Conservation (phyloP, 2,329 filamentous ascomycete species). For the Capronia americana region DNA sequence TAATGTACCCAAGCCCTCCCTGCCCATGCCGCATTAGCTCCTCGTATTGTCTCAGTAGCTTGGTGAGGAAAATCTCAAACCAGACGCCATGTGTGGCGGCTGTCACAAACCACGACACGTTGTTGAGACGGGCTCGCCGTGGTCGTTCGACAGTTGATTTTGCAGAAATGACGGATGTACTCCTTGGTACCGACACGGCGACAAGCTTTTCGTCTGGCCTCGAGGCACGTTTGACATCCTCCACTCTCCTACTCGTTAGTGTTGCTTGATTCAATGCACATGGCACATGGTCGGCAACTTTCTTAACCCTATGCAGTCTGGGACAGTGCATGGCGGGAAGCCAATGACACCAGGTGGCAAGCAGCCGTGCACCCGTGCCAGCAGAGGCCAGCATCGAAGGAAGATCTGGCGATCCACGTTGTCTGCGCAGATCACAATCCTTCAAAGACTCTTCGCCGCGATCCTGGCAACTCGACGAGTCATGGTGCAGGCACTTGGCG, state of each 20-base stretch:
- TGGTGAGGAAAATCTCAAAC: neutral
- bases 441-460: neutral
- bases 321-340: neutral
- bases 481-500: slow-evolving; percentile 6
- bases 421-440: neutral
- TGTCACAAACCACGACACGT: neutral
- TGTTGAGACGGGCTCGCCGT: neutral
- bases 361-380: neutral
- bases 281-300: neutral
- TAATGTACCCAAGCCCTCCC: neutral
- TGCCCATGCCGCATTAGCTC: neutral
- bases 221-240: neutral
- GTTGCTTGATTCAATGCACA: neutral
- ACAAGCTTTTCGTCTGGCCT: neutral
- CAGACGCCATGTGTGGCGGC: neutral
- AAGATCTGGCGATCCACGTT: slow-evolving; percentile 6
- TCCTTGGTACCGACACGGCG: neutral
- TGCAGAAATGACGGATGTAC: neutral
- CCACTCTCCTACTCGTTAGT: neutral
- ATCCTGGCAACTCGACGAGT: neutral
- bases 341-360: neutral
- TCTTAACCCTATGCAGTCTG: neutral
- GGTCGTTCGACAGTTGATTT: neutral
- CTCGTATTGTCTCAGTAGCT: neutral
- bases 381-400: neutral